Evolutionary conservation across 768 basidiomycete genomes (phyloP).

Genomic region (Suillus decipiens): DNA sequence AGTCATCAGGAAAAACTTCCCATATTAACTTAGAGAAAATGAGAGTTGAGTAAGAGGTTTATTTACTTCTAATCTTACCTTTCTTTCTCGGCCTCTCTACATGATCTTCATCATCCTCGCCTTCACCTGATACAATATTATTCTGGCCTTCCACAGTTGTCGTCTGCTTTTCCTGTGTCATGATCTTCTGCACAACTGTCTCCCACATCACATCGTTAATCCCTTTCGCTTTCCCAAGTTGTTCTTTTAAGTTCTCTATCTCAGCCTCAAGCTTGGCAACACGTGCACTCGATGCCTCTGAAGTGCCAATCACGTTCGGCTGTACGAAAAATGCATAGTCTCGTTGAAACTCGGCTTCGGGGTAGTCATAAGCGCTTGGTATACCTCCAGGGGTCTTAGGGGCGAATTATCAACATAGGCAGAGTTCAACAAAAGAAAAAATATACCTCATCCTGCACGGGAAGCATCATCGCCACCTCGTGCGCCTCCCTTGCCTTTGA

Average conservation of each 20-base stretch:
- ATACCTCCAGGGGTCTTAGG: constrained; percentile 20
- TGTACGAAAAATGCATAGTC: constrained; percentile 71
- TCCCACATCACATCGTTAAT: constrained; percentile 96
- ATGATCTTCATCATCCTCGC: neutral
- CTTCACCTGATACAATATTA: neutral
- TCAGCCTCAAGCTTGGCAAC: constrained; percentile 75
- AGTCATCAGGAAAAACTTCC: too few relatives aligned
- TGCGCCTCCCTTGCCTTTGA: constrained; percentile 65
- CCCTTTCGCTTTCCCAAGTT: constrained; percentile 83
- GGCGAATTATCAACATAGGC: neutral
- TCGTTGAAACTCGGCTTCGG: constrained; percentile 54
- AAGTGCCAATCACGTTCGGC: constrained; percentile 31
- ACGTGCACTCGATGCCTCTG: constrained; percentile 39
- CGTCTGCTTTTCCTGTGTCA: constrained; percentile 41
- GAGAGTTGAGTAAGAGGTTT: neutral
- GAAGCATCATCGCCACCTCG: constrained; percentile 66
- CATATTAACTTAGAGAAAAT: too few relatives aligned
- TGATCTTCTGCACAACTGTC: constrained; percentile 66
- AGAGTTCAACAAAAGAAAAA: neutral
- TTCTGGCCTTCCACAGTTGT: neutral
- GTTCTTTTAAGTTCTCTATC: constrained; percentile 60
- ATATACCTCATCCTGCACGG: constrained; percentile 45
- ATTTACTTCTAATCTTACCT: neutral
- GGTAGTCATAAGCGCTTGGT: constrained; percentile 39
- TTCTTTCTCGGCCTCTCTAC: constrained; percentile 4